phyloP scores from a whole-genome alignment of 129 eudicot genomes.

The Ambrosia trifida region DNA sequence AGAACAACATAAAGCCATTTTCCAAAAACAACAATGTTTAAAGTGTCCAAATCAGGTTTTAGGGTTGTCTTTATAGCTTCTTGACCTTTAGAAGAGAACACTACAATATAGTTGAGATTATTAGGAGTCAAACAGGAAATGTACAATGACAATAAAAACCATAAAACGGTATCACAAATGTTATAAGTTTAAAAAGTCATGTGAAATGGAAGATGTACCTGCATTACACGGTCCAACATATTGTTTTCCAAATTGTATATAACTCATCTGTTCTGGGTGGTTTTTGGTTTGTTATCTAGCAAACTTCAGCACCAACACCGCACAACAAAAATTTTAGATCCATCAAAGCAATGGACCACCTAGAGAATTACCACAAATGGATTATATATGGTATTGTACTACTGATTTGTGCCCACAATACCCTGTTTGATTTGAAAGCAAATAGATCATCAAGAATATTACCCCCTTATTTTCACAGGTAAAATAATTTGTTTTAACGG shows the following conservation, averaged over 20 bases:
- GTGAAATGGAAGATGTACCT: slow-evolving; percentile 42
- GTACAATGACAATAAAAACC: not conserved
- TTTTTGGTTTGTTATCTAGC: slow-evolving; percentile 38
- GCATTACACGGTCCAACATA: slow-evolving; percentile 81
- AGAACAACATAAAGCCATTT: slow-evolving; percentile 80
- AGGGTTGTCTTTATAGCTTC: slow-evolving; percentile 71
- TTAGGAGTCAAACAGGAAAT: slow-evolving; percentile 14
- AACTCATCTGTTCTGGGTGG: slow-evolving; percentile 56
- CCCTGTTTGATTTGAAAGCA: not conserved
- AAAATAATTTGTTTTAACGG: not conserved
- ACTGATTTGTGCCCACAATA: not conserved
- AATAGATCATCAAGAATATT: slow-evolving; percentile 13
- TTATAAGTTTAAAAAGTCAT: not conserved
- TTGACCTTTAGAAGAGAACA: slow-evolving; percentile 67
- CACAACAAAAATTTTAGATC: slow-evolving; percentile 84
- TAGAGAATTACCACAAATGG: slow-evolving; percentile 18
- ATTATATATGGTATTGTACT: not conserved
- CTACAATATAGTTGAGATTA: slow-evolving; percentile 26
- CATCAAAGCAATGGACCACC: slow-evolving; percentile 96
- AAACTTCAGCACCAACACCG: slow-evolving; percentile 78
- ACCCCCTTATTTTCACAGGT: not conserved
- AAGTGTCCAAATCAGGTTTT: slow-evolving; percentile 66
- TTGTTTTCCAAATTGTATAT: slow-evolving; percentile 71
- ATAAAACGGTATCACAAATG: not conserved
- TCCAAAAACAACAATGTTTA: slow-evolving; percentile 85